A percentile compares a stretch with the other conserved stretches of the same genome.
phyloP scores from a whole-genome alignment of 768 basidiomycete species.

The Hericium rajendrae region DNA sequence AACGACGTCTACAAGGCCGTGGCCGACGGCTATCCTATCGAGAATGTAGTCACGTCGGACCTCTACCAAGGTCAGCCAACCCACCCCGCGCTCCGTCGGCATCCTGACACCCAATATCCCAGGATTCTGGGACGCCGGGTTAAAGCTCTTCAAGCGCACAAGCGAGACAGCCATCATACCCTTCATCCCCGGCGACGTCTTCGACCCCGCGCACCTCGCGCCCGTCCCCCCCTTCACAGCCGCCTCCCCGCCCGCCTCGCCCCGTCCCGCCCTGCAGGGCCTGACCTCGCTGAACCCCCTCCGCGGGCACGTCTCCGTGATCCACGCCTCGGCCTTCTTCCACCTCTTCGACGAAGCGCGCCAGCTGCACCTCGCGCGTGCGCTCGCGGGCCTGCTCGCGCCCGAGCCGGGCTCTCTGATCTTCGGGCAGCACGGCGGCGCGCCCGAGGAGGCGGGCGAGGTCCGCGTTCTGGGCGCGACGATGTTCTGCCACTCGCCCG shows the following conservation, averaged over 20 bases:
- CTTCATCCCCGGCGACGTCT: conserved; percentile 47
- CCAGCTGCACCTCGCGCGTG: conserved; percentile 32
- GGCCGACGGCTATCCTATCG: background rate
- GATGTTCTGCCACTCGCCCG: conserved; percentile 24
- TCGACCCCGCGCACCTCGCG: conserved; percentile 36
- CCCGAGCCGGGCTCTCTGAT: conserved; percentile 35
- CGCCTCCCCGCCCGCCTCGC: conserved; percentile 13
- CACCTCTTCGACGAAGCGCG: conserved; percentile 33
- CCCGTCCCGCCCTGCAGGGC: conserved; percentile 19
- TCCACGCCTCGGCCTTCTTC: conserved; percentile 43
- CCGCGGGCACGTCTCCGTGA: conserved; percentile 35
- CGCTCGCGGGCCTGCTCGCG: conserved; percentile 32
- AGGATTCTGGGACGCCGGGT: background rate
- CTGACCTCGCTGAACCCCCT: conserved; percentile 36
- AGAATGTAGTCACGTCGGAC: background rate
- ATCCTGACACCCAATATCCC: background rate
- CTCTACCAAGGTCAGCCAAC: background rate
- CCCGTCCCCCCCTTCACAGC: conserved; percentile 17
- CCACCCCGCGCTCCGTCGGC: background rate
- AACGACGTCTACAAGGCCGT: background rate
- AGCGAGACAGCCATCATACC: conserved; percentile 22
- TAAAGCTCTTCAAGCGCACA: background rate
- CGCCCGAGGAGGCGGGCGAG: conserved; percentile 22
- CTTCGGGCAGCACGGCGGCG: conserved; percentile 32
- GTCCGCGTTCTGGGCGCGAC: background rate